Base-by-base conservation (phyloP, 2,329 filamentous ascomycete species). In the Fusarium sarcochroum region DNA sequence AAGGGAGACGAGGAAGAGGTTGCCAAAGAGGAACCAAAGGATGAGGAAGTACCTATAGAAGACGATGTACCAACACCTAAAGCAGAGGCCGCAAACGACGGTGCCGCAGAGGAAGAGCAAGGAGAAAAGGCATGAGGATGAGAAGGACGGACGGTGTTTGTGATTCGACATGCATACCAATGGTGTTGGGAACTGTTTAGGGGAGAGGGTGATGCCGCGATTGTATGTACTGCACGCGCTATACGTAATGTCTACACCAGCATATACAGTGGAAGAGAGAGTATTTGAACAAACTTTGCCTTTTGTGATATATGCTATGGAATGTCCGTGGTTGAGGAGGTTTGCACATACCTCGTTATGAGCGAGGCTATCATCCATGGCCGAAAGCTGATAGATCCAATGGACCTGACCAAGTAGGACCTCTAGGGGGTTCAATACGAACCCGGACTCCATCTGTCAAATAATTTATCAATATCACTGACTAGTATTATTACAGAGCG, bases 161-260 rank as follows among this genome's bases (percentile, higher is more conserved):
- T 65, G 61, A 58, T 53, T 68, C 56, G 65, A 61, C 52, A 53
- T 66, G 63, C 66, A 73, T 75, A 68, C 58, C 63, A 64, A 58
- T 27, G 70, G 70, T 71, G 70, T 73, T 67, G 63, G 68, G 63
- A 56, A 54, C 45, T 61, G 60, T 50, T 58, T 58, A 44, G 40
- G 52, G 59, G 64, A 55, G 32, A 25, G 62, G 58, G 50, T 57
- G 62, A 46, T 44, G 47, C 52, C 52, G 61, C 58, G 63, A 63
- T 63, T 52, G 53, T 65, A 72, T 72, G 73, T 76, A 76, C 65
- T 69, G 65, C 66, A 70, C 65, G 54, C 68, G 66, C 65, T 70
- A 74, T 76, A 79, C 75, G 71, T 80, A 80, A 80, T 80, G 78
- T 80, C 72, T 80, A 79, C 69, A 76, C 68, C 59, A 71, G 61